A percentile compares a stretch with the other conserved stretches of the same genome.
These are phyloP conservation scores for Xylaria sp. DNA, from an alignment of 2,329 filamentous ascomycete species.

Conservation along the genomic window DNA sequence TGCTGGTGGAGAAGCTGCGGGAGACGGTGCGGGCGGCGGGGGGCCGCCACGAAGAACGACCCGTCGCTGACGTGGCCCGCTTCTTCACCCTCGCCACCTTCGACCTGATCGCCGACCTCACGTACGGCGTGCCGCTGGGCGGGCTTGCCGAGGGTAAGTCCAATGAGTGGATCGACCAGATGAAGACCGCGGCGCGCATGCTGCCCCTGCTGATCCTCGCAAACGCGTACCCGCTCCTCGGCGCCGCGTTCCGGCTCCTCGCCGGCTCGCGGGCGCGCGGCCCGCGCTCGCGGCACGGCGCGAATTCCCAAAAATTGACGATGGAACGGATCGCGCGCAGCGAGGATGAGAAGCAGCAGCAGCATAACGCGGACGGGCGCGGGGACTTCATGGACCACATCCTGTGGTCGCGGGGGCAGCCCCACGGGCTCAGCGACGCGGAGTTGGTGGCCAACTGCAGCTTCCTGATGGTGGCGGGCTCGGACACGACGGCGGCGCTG, in stretches of 20 bases:
- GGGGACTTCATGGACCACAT: constrained; percentile 40
- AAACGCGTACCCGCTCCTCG: constrained; percentile 20
- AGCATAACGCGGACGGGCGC: constrained; percentile 31
- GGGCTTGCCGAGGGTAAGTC: constrained; percentile 43
- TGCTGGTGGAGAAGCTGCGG: constrained; percentile 35
- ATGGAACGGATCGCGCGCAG: constrained; percentile 29
- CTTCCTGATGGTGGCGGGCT: constrained; percentile 35
- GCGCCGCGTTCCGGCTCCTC: constrained; percentile 20
- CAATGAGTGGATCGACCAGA: constrained; percentile 34
- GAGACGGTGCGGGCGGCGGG: constrained; percentile 22
- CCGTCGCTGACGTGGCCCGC: constrained; percentile 39
- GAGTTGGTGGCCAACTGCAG: constrained; percentile 39
- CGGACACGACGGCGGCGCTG: constrained; percentile 38
- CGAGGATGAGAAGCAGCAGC: too few species aligned
- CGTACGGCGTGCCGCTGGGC: constrained; percentile 32
- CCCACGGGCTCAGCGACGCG: constrained; percentile 33
- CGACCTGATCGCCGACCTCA: constrained; percentile 33
- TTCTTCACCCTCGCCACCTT: constrained; percentile 42
- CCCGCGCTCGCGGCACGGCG: constrained; percentile 33
- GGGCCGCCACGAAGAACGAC: too few species aligned
- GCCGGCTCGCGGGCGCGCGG: constrained; percentile 32
- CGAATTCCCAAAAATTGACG: constrained; percentile 27
- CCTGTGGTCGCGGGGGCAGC: constrained; percentile 34
- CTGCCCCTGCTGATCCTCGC: constrained; percentile 29
- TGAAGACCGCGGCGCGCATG: constrained; percentile 27